These are phyloP conservation scores for Trichoderma parareesei DNA, from an alignment of 495 filamentous ascomycete genomes.

Conservation along the genomic window DNA sequence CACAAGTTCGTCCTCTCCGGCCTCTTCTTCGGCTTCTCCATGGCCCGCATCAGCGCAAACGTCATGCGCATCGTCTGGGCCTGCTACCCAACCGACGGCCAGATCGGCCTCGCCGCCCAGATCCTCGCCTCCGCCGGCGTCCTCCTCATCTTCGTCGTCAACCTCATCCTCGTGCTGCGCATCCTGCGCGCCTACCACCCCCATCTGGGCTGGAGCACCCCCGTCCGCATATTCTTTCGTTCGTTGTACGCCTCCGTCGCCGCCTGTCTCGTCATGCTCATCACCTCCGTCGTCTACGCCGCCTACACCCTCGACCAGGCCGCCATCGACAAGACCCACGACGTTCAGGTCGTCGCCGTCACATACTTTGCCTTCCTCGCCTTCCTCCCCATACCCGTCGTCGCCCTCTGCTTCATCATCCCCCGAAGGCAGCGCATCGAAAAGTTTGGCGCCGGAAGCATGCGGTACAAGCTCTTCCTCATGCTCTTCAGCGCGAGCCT, in stretches of 20 bases:
- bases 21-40: constrained; percentile 71
- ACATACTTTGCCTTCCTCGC: constrained; percentile 63
- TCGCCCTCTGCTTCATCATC: constrained; percentile 40
- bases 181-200: constrained; percentile 69
- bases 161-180: constrained; percentile 72
- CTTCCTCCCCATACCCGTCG: constrained; percentile 65
- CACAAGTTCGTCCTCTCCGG: constrained; percentile 67
- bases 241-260: constrained; percentile 54
- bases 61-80: constrained; percentile 57
- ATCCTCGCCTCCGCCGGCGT: constrained; percentile 73
- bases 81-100: constrained; percentile 34
- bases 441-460: constrained; percentile 62
- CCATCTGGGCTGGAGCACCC: constrained; percentile 54
- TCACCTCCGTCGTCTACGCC: constrained; percentile 55
- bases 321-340: constrained; percentile 42
- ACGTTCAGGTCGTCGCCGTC: constrained; percentile 56
- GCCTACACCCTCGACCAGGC: constrained; percentile 59
- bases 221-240: constrained; percentile 42
- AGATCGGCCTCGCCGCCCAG: constrained; percentile 58
- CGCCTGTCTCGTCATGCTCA: constrained; percentile 57
- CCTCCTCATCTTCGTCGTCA: constrained; percentile 70
- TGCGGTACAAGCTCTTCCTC: constrained; percentile 56
- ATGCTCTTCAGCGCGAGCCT: constrained; percentile 46
- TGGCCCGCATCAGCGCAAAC: constrained; percentile 58
- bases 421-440: constrained; percentile 48